Base-by-base conservation (phyloP, 768 basidiomycete species). In the Macrolepiota dolichaula region DNA sequence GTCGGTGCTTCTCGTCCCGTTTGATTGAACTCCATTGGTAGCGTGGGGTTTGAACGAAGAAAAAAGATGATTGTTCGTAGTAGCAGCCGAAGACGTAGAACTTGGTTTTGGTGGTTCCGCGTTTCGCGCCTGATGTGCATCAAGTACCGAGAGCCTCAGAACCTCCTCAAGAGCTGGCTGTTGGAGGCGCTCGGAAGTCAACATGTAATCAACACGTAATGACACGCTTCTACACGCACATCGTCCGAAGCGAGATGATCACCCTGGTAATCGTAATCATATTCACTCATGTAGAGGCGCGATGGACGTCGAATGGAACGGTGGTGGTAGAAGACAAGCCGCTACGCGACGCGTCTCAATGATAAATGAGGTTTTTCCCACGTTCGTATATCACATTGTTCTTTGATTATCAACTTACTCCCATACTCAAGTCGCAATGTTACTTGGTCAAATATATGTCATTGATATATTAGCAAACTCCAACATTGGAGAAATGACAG, bases 301-400 rank as follows among this genome's bases (percentile, higher is more conserved):
- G 40, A 55, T 12, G 6, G 6, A 17, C 0, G n/a, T 22, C 13
- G 22, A 40, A 32, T 13, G 29, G 22, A 29, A 22, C 24, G 27
- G 17, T 51, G 57, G 13, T 38, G 47, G 49, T 10, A 17, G n/a
- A 47, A 40, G 57, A 22, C 7, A 58, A 50, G 36, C 4, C 32
- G 32, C 22, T 19, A 37, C 22, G 25, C 46, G 29, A 29, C 50
- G 50, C 49, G 57, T 29, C 49, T 15, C 50, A 25, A 32, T 32
- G 35, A 59, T 58, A 59, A 59, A 51, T 52, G 51, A 59, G 50
- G 19, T 19, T 42, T 2, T 59, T 59, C 57, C 36, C 57, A 59
- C 57, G 37, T 25, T 44, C 42, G 13, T n/a, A n/a, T 42, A 13
- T 42, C 12, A 42, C n/a, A 42, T 42, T 13, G 40, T 13, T n/a